Conservation (phyloP, 108 stramenopile species). For the Fragilariopsis cylindrus region DNA sequence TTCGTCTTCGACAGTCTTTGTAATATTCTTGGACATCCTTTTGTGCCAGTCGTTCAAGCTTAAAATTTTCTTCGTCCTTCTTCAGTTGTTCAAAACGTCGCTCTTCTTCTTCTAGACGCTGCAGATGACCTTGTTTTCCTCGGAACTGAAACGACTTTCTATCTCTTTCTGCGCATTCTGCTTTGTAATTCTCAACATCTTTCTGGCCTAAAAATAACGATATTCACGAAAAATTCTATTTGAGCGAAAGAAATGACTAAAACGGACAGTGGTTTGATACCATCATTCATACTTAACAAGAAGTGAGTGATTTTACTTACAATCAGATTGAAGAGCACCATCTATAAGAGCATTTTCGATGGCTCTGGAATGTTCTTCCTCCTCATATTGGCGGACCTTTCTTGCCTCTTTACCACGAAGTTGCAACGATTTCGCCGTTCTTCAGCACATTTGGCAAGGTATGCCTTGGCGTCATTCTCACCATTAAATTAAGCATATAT, state of each 20-base stretch:
- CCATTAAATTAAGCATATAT: constrained; percentile 76
- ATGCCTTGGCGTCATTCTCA: constrained; percentile 72
- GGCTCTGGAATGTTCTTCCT: constrained; percentile 43
- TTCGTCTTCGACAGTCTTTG: constrained; percentile 65
- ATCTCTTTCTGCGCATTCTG: constrained; percentile 58
- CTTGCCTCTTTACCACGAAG: constrained; percentile 62
- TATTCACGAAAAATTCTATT: neutral
- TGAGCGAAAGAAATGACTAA: no score
- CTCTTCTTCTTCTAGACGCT: constrained; percentile 56
- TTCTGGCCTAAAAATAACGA: constrained; percentile 50
- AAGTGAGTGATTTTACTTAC: constrained; percentile 39
- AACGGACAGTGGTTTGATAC: no score
- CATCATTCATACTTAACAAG: no score
- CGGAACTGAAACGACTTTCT: constrained; percentile 70
- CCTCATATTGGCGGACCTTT: constrained; percentile 63
- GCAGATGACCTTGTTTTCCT: constrained; percentile 57
- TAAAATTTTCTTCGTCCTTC: constrained; percentile 49
- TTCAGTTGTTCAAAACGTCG: constrained; percentile 39
- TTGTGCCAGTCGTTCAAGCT: constrained; percentile 65
- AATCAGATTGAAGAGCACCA: constrained; percentile 56
- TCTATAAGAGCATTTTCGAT: constrained; percentile 48
- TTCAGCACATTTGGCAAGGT: constrained; percentile 55
- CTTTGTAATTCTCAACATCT: constrained; percentile 74
- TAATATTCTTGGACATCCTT: constrained; percentile 79
- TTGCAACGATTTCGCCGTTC: constrained; percentile 69